These are phyloP conservation scores for Kwoniella dejecticola DNA, from an alignment of 768 basidiomycete genomes.

Conservation along the genomic window DNA sequence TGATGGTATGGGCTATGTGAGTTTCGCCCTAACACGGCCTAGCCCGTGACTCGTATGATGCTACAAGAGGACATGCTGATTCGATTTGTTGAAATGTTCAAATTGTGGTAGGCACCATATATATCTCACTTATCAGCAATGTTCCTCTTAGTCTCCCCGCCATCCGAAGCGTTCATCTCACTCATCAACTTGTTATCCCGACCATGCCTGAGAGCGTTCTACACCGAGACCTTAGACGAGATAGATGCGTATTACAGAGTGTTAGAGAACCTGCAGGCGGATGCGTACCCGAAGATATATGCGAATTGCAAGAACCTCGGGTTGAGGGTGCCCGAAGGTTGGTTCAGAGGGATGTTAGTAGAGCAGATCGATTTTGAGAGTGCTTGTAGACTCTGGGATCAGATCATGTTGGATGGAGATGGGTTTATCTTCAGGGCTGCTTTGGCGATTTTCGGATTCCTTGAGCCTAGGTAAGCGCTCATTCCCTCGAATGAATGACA, in stretches of 20 bases:
- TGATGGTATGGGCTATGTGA: constrained; percentile 53
- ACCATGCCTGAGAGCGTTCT: constrained; percentile 50
- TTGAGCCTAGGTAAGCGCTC: constrained; percentile 49
- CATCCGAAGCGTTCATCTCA: constrained; percentile 44
- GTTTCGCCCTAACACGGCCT: too few species aligned
- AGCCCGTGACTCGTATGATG: too few species aligned
- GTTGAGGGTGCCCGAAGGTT: constrained; percentile 49
- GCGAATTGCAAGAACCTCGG: constrained; percentile 54
- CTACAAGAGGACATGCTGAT: too few species aligned
- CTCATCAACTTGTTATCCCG: constrained; percentile 51
- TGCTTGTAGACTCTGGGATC: constrained; percentile 52
- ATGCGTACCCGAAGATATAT: constrained; percentile 52
- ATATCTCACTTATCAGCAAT: constrained; percentile 49
- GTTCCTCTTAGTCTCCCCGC: constrained; percentile 50
- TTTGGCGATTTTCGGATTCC: constrained; percentile 52
- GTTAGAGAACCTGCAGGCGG: constrained; percentile 53
- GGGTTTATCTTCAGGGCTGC: constrained; percentile 52
- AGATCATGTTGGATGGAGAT: constrained; percentile 54
- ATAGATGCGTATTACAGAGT: constrained; percentile 54
- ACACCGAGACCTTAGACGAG: constrained; percentile 45
- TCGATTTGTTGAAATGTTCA: too few species aligned
- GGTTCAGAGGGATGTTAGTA: constrained; percentile 50
- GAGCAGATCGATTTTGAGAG: constrained; percentile 54
- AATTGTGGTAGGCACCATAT: constrained; percentile 48
- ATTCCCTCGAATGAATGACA: background rate